Percentiles rank a stretch among this genome's conserved stretches.
Evolutionary conservation across 257 asterid genomes (phyloP).

Genomic region (Leonotis leonurus): DNA sequence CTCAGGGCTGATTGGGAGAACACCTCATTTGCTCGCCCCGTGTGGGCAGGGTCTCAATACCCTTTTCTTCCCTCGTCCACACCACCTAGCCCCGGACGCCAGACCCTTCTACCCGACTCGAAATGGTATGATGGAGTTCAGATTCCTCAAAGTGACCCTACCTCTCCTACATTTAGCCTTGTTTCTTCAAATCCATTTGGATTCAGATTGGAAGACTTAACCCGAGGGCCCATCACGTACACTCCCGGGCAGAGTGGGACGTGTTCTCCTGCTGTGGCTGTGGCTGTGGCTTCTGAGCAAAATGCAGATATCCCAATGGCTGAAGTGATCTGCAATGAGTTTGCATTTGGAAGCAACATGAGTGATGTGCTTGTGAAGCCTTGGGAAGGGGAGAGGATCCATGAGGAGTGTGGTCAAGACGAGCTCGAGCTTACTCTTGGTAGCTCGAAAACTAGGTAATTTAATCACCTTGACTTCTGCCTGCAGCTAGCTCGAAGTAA

Average conservation of each 20-base stretch:
- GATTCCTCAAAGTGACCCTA: slow-evolving; percentile 53
- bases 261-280: slow-evolving; percentile 64
- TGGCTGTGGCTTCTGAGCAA: slow-evolving; percentile 36
- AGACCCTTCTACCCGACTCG: too few species aligned
- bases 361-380: slow-evolving; percentile 55
- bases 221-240: too few species aligned
- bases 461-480: too few species aligned
- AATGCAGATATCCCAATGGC: slow-evolving; percentile 77
- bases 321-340: slow-evolving; percentile 52
- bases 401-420: slow-evolving; percentile 58
- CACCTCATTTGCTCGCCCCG: too few species aligned
- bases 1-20: slow-evolving; percentile 23
- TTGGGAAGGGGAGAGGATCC: slow-evolving; percentile 88
- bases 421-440: slow-evolving; percentile 88
- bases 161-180: slow-evolving; percentile 70
- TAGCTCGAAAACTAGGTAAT: slow-evolving; percentile 52
- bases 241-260: slow-evolving; percentile 74
- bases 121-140: slow-evolving; percentile 60
- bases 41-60: slow-evolving; percentile 39
- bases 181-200: slow-evolving; percentile 66
- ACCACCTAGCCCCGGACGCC: slow-evolving; percentile 56
- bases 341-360: slow-evolving; percentile 52
- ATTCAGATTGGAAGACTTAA: slow-evolving; percentile 41
- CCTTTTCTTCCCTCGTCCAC: too few species aligned
- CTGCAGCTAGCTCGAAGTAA: too few species aligned